phyloP scores from a whole-genome alignment of 495 filamentous ascomycete species.

The Chlorociboria aeruginascens region DNA sequence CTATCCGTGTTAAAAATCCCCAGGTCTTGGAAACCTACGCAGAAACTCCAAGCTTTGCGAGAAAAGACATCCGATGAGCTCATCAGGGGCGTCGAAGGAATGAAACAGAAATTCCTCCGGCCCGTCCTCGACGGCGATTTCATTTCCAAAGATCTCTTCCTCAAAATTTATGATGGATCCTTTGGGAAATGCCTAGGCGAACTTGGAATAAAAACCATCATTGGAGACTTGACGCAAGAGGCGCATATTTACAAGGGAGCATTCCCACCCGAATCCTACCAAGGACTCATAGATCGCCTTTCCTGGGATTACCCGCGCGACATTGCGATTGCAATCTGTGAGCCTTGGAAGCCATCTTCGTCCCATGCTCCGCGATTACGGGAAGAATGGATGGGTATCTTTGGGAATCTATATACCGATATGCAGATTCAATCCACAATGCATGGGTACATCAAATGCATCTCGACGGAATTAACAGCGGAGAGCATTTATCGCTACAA shows the following conservation, averaged over 20 bases:
- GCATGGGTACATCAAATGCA: conserved; percentile 1
- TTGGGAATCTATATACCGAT: conserved; percentile 3
- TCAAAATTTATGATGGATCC: not conserved
- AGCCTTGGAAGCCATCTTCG: not conserved
- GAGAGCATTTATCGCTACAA: conserved; percentile 4
- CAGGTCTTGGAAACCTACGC: not conserved
- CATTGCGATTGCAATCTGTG: not conserved
- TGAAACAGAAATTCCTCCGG: conserved; percentile 9
- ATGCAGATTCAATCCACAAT: conserved; percentile 10
- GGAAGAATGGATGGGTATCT: conserved; percentile 5
- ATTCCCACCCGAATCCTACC: conserved; percentile 5
- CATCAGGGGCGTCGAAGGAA: not conserved
- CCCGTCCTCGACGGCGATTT: conserved; percentile 3
- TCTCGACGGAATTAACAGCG: not conserved
- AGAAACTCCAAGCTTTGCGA: conserved; percentile 1
- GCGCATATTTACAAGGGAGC: conserved; percentile 5
- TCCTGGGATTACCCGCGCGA: conserved; percentile 6
- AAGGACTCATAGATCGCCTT: conserved; percentile 1
- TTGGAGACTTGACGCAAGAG: conserved; percentile 8
- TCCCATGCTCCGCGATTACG: not conserved
- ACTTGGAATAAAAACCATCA: conserved; percentile 5
- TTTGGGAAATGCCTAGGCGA: conserved; percentile 2
- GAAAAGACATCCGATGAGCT: not conserved
- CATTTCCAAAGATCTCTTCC: conserved; percentile 6
- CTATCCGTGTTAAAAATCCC: not conserved